Evolutionary conservation across 768 basidiomycete species (phyloP).

Genomic region (Hericium erinaceus): DNA sequence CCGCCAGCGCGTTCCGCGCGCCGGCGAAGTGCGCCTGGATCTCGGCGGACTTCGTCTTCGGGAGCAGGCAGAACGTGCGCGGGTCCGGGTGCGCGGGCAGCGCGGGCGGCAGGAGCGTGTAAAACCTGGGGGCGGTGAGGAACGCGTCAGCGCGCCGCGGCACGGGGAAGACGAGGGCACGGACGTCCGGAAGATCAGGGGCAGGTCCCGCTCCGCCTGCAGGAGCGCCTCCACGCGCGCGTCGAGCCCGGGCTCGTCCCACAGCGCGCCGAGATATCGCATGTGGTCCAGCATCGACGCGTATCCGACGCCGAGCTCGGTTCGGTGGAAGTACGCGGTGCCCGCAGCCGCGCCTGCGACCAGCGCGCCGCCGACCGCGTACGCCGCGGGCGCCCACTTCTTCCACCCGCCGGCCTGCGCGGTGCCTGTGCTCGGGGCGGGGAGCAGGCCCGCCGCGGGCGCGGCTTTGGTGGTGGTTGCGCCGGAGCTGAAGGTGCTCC

Average conservation of each 20-base stretch:
- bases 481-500: conserved; percentile 42
- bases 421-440: conserved; percentile 3
- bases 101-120: conserved; percentile 64
- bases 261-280: conserved; percentile 79
- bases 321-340: conserved; percentile 73
- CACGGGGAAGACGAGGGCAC: conserved; percentile 20
- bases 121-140: conserved; percentile 47
- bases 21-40: conserved; percentile 49
- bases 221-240: conserved; percentile 55
- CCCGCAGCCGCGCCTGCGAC: conserved; percentile 80
- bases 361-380: conserved; percentile 63
- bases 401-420: conserved; percentile 32
- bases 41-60: conserved; percentile 34
- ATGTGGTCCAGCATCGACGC: conserved; percentile 80
- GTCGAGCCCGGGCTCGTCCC: conserved; percentile 63
- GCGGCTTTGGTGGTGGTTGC: conserved; percentile 19
- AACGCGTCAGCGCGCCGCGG: neutral
- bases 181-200: conserved; percentile 67
- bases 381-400: conserved; percentile 62
- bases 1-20: conserved; percentile 54
- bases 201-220: conserved; percentile 47
- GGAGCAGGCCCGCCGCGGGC: conserved; percentile 18
- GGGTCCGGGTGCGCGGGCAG: conserved; percentile 44
- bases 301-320: conserved; percentile 63
- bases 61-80: conserved; percentile 76